Evolutionary conservation across 2,329 filamentous ascomycete species (phyloP), one percentile per base, ranked within the genome.

Genomic region (Penicillium carneum): DNA sequence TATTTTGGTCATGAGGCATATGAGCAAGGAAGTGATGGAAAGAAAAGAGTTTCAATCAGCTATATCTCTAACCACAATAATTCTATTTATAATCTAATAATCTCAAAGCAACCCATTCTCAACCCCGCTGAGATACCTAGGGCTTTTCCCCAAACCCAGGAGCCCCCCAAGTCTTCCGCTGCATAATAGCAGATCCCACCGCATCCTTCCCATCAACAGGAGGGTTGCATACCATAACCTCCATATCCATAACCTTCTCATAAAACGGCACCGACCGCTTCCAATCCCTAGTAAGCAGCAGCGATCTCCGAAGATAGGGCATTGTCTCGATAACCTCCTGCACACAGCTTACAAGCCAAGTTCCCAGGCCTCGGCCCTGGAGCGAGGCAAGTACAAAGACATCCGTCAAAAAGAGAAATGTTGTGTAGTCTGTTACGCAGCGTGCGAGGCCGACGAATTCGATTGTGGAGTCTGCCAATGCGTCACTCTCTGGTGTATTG

Each of bases 281-380:
- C 58, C 58, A 57, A 34, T 62, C 55, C 5, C 47, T 34, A n/a
- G 59, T 62, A 31, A 62, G 57, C 14, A 65, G 26, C 55, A 65
- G 5, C 8, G 57, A 50, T 46, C 63, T 46, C 23, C 63, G 45
- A 8, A 65, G 4, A 29, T 63, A 63, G 12, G 57, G 63, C 61
- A 65, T 59, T 4, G 23, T 8, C 31, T 65, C 47, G 16, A 65
- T 23, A 8, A 63, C 18, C 10, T 65, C 61, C 16, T 51, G 39
- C n/a, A 65, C 55, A 45, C 62, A 55, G 59, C 63, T 50, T 61
- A 69, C 41, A 20, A 65, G 39, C 63, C 63, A 65, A 6, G 39
- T 49, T 7, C 63, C 63, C 0, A 65, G 50, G 3, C 58, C 57
- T 10, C 31, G 36, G 3, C 63, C 63, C 36, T 63, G 61, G 31